phyloP scores from a whole-genome alignment of 441 rosid genomes.

The Omphalea diandra region DNA sequence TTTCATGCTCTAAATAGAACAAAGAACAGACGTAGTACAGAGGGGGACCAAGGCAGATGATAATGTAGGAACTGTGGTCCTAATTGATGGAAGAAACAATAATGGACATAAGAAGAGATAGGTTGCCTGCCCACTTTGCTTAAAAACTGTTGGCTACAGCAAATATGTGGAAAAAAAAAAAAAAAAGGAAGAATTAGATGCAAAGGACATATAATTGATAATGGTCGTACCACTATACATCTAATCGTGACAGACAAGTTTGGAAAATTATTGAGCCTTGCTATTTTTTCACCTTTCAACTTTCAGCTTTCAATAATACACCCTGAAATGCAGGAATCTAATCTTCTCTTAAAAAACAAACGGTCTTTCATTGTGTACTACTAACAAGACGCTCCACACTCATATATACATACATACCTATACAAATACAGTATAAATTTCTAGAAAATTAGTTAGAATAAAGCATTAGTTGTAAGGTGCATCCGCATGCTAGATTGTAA shows the following conservation, averaged over 20 bases:
- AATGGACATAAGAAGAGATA: slow-evolving; percentile 9
- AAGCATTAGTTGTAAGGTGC: too few relatives aligned
- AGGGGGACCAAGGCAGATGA: slow-evolving; percentile 33
- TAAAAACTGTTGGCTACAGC: slow-evolving; percentile 31
- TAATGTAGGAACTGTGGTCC: slow-evolving; percentile 31
- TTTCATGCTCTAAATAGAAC: not conserved
- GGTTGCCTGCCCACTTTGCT: slow-evolving; percentile 32
- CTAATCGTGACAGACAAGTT: not conserved
- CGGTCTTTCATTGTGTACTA: too few relatives aligned
- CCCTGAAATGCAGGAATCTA: too few relatives aligned
- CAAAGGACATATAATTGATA: slow-evolving; percentile 18
- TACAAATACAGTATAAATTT: too few relatives aligned
- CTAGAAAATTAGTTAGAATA: too few relatives aligned
- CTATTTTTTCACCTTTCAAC: slow-evolving; percentile 11
- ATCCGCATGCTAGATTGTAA: too few relatives aligned
- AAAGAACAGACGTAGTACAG: slow-evolving; percentile 16
- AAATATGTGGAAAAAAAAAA: slow-evolving; percentile 9
- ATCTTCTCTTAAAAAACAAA: too few relatives aligned
- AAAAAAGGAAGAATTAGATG: slow-evolving; percentile 25
- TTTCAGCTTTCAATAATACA: slow-evolving; percentile 5
- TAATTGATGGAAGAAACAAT: not conserved
- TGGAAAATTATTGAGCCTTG: slow-evolving; percentile 4
- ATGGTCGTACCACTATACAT: slow-evolving; percentile 9
- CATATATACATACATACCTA: too few relatives aligned
- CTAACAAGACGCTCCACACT: too few relatives aligned